phyloP scores from a whole-genome alignment of 1,284 basidiomycete species.

The Moesziomyces aphidis region DNA sequence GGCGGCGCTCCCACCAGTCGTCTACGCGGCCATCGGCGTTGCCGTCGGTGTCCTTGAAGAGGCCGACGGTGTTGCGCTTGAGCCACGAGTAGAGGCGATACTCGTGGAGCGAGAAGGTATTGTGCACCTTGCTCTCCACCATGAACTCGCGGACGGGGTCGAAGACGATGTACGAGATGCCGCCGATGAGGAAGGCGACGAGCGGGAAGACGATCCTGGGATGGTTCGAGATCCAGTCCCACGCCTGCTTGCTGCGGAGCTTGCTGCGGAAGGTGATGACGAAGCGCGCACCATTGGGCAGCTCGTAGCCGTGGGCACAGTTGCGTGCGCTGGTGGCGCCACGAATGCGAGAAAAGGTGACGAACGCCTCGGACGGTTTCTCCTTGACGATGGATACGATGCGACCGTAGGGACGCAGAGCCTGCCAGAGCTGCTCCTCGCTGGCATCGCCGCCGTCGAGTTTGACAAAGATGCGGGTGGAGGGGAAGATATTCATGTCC shows the following conservation, averaged over 20 bases:
- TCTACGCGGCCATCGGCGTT: constrained; percentile 62
- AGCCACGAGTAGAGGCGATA: constrained; percentile 51
- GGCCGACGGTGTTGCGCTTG: constrained; percentile 50
- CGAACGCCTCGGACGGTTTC: constrained; percentile 44
- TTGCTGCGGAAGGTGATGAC: constrained; percentile 79
- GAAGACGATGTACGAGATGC: constrained; percentile 86
- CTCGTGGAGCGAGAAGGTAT: constrained; percentile 74
- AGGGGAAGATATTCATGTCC: constrained; percentile 61
- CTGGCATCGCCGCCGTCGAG: constrained; percentile 54
- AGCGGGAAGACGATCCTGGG: constrained; percentile 88
- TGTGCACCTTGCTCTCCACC: constrained; percentile 82
- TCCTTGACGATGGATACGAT: constrained; percentile 75
- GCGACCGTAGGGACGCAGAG: constrained; percentile 80
- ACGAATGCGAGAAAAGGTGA: constrained; percentile 70
- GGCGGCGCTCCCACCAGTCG: constrained; percentile 84
- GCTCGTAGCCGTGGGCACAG: constrained; percentile 79
- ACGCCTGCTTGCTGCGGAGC: constrained; percentile 80
- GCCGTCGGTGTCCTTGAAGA: constrained; percentile 43
- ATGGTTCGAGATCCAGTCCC: constrained; percentile 86
- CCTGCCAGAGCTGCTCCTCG: constrained; percentile 60
- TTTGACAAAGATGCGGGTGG: constrained; percentile 49
- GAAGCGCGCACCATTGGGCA: constrained; percentile 73
- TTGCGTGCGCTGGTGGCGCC: constrained; percentile 86
- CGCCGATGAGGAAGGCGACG: constrained; percentile 86
- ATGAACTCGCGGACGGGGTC: constrained; percentile 89